Conservation (phyloP, 2,329 filamentous ascomycete species). For the Colletotrichum lindemuthianum region DNA sequence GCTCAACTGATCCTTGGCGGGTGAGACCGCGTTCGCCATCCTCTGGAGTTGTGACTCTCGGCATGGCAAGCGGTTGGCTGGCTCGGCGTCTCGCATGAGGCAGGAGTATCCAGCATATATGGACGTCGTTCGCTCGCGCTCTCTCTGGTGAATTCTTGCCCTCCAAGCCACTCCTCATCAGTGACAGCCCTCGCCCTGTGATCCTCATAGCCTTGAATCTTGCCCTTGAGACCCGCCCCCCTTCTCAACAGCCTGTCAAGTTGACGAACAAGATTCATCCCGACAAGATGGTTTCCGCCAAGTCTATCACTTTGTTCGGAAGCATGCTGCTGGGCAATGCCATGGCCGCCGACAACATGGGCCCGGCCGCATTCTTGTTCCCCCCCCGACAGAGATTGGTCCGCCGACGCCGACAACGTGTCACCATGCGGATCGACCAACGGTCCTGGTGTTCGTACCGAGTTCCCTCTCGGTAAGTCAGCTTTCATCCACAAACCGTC, state of each 20-base stretch:
- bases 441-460: conserved; percentile 59
- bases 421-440: conserved; percentile 66
- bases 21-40: not conserved
- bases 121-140: not conserved
- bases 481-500: not conserved
- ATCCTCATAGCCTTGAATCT: conserved; percentile 24
- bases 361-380: conserved; percentile 69
- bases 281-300: conserved; percentile 36
- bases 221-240: conserved; percentile 17
- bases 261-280: conserved; percentile 7
- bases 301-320: conserved; percentile 26
- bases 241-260: conserved; percentile 24
- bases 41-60: conserved; percentile 3
- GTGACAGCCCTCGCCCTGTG: conserved; percentile 23
- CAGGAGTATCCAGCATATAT: conserved; percentile 24
- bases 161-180: conserved; percentile 21
- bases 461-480: conserved; percentile 63
- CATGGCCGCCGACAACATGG: conserved; percentile 48
- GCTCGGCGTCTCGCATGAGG: conserved; percentile 20
- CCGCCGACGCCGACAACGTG: conserved; percentile 62
- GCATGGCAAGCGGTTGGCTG: conserved; percentile 31
- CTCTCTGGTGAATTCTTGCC: not conserved
- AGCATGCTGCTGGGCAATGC: conserved; percentile 34
- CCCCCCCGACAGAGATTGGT: conserved; percentile 67
- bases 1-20: conserved; percentile 27